Base-by-base conservation (phyloP, 257 asterid species). In the Solanum verrucosum region DNA sequence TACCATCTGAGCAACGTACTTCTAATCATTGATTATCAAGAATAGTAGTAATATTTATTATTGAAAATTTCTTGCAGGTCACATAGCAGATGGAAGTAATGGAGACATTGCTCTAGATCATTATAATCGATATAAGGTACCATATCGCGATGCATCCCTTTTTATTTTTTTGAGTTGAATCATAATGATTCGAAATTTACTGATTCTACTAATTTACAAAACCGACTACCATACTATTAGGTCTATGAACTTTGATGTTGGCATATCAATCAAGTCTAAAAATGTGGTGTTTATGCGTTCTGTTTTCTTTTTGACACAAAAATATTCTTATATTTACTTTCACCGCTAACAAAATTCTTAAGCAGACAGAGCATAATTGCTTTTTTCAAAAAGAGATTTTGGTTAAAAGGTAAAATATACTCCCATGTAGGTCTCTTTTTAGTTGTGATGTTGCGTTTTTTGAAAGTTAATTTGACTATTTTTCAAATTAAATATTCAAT, bases 51-150 rank as follows among this genome's bases (percentile, higher is more conserved):
- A 44, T 59, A 4, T 42, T 82, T 34, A 86, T 37, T 75, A 38
- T 9, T 21, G 83, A 3, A 21, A 34, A 18, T 71, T 31, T 67
- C 82, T 75, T 86, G 87, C 85, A 90, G 94, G 94, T n/a, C 87
- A 78, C 33, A 87, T 92, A 75, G 2, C 84, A 78, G 93, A 92
- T 90, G 93, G 92, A 87, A 91, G 89, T 63, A 90, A 90, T 88
- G 94, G 93, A 87, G 92, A 92, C 81, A 78, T 91, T 44, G 91
- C 94, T 29, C 86, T 89, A 73, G 94, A 92, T 90, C 93, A 92
- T 25, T 92, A 91, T 87, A 85, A 92, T 87, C 90, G 91, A 14
- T 92, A 91, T 70, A n/a, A 18, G 93, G 94, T 92, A 86, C 65
- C 5, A n/a, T 10, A 42, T 29, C n/a, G 56, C 34, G 84, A 46